Percentiles rank a stretch among this genome's conserved stretches.
These are phyloP conservation scores for Solanum appendiculatum DNA, from an alignment of 257 asterid species.

Conservation along the genomic window DNA sequence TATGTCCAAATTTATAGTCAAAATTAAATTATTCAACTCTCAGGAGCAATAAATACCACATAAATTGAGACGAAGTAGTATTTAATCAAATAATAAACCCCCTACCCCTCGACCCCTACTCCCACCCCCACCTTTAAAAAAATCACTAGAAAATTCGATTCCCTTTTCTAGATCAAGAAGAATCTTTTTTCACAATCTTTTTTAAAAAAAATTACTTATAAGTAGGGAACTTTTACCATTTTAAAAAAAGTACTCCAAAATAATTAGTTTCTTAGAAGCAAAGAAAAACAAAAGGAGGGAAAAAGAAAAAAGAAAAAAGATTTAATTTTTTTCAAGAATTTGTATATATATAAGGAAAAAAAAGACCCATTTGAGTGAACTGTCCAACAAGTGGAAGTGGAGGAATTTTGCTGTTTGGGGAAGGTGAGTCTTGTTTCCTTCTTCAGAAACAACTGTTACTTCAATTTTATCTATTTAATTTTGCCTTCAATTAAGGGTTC, in stretches of 20 bases:
- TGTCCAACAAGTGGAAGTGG: not conserved
- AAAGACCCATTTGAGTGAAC: not conserved
- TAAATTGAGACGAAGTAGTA: not conserved
- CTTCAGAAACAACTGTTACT: constrained; percentile 18
- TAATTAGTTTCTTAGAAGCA: not conserved
- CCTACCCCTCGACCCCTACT: not conserved
- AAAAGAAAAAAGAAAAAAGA: not conserved
- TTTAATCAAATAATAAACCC: not conserved
- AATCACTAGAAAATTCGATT: not conserved
- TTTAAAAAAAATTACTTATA: not conserved
- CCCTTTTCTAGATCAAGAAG: not conserved
- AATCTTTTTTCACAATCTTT: not conserved
- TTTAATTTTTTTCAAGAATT: not conserved
- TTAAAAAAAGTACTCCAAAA: not conserved
- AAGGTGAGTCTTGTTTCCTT: constrained; percentile 15
- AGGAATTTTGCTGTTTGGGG: not conserved
- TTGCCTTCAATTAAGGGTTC: constrained; percentile 17
- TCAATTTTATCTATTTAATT: constrained; percentile 24
- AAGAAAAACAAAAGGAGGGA: not conserved
- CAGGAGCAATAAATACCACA: not conserved
- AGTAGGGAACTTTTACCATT: not conserved
- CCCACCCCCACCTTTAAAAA: not conserved
- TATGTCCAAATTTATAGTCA: too few species aligned
- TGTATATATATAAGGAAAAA: not conserved
- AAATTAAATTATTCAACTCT: rapidly evolving